A percentile compares a stretch with the other conserved stretches of the same genome.
Conservation (phyloP, 2,329 filamentous ascomycete species). For the Pseudogymnoascus sp. region DNA sequence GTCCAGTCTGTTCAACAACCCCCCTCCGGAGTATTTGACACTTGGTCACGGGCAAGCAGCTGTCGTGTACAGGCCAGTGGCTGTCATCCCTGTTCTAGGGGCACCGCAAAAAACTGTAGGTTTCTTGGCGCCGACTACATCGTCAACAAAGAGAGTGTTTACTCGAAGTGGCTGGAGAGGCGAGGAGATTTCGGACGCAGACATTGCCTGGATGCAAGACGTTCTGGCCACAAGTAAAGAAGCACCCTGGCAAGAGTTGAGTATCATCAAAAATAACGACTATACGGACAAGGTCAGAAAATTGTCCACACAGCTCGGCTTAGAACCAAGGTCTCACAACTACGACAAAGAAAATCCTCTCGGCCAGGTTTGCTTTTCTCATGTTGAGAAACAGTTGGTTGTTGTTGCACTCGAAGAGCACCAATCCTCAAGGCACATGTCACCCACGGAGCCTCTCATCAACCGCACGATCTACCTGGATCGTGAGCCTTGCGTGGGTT, state of each 20-base stretch:
- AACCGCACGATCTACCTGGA: not conserved
- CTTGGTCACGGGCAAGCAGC: not conserved
- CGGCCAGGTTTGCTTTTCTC: not conserved
- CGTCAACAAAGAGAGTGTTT: not conserved
- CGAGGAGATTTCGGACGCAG: not conserved
- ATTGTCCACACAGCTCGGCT: not conserved
- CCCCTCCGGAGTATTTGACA: not conserved
- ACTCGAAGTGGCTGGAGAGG: not conserved
- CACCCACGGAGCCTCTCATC: not conserved
- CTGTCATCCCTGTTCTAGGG: not conserved
- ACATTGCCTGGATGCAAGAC: not conserved
- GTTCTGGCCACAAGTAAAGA: not conserved
- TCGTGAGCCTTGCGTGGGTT: not conserved
- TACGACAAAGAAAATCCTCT: not conserved
- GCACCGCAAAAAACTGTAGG: not conserved
- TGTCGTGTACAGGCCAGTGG: not conserved
- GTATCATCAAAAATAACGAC: rapidly evolving
- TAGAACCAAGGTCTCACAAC: not conserved
- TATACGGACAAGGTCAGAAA: not conserved
- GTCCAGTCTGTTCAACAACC: not conserved
- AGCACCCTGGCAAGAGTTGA: not conserved
- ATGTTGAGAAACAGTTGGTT: not conserved
- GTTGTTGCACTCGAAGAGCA: not conserved
- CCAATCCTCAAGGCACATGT: not conserved
- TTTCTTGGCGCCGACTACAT: not conserved